These are phyloP conservation scores for Marasmius oreades DNA, from an alignment of 1,284 basidiomycete species.

Conservation along the genomic window DNA sequence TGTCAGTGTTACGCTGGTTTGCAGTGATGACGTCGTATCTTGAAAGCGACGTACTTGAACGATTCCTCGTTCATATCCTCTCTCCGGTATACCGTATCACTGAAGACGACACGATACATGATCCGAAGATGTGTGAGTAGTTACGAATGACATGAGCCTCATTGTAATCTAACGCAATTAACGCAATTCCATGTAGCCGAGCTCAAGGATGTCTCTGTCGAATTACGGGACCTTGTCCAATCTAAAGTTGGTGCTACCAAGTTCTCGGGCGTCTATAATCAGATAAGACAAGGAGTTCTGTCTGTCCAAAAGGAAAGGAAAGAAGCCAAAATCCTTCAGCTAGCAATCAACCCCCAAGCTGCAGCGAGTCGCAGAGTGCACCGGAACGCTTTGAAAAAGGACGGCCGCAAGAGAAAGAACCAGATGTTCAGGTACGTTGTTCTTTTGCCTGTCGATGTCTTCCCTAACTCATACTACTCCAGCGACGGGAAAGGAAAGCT, in stretches of 20 bases:
- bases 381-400: conserved; percentile 70
- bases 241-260: conserved; percentile 79
- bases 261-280: conserved; percentile 79
- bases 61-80: conserved; percentile 81
- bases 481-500: conserved; percentile 38
- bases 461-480: conserved; percentile 1
- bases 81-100: conserved; percentile 84
- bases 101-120: conserved; percentile 81
- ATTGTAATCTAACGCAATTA: neutral
- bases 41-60: conserved; percentile 51
- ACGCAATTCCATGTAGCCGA: conserved; percentile 55
- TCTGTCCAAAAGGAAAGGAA: conserved; percentile 74
- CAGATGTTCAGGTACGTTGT: conserved; percentile 51
- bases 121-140: conserved; percentile 75
- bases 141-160: neutral
- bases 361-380: conserved; percentile 76
- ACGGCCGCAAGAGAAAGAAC: conserved; percentile 78
- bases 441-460: neutral
- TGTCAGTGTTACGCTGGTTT: conserved; percentile 88
- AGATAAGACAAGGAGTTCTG: conserved; percentile 70
- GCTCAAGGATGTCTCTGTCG: conserved; percentile 76
- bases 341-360: conserved; percentile 69
- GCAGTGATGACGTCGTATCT: conserved; percentile 85
- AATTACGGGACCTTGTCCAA: conserved; percentile 89
- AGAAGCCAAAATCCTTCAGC: conserved; percentile 60